Conservation (phyloP, 2,329 filamentous ascomycete species). For the Alternaria rosae region DNA sequence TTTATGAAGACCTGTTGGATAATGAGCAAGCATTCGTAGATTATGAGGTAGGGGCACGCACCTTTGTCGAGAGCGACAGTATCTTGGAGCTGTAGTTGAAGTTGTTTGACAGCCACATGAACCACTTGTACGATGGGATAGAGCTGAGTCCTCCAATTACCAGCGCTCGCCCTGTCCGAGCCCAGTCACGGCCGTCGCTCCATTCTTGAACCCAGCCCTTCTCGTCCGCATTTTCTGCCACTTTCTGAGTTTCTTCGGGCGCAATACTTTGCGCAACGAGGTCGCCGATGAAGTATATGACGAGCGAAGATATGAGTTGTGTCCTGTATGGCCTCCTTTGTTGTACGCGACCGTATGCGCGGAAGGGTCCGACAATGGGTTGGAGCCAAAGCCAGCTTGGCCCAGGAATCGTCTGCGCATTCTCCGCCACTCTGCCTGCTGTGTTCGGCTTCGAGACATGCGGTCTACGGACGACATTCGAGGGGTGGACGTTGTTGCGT, state of each 20-base stretch:
- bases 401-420: constrained; percentile 50
- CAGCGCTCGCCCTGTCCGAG: constrained; percentile 73
- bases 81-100: constrained; percentile 84
- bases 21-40: not conserved
- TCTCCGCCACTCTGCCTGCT: constrained; percentile 26
- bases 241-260: constrained; percentile 13
- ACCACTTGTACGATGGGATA: constrained; percentile 86
- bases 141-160: constrained; percentile 75
- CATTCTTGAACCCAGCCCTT: constrained; percentile 49
- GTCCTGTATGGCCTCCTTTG: constrained; percentile 76
- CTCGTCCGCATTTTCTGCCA: constrained; percentile 20
- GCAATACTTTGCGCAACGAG: constrained; percentile 75
- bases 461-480: constrained; percentile 19
- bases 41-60: constrained; percentile 3
- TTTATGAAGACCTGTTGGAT: constrained; percentile 69
- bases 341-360: constrained; percentile 74
- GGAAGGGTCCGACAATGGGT: constrained; percentile 55
- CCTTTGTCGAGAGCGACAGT: constrained; percentile 75
- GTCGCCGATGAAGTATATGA: constrained; percentile 82
- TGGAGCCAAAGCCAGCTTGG: constrained; percentile 57
- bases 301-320: constrained; percentile 76
- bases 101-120: constrained; percentile 75
- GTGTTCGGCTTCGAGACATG: constrained; percentile 30
- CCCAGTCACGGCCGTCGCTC: constrained; percentile 55
- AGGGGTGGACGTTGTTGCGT: constrained; percentile 18